A percentile compares a stretch with the other conserved stretches of the same genome.
phyloP scores from a whole-genome alignment of 495 filamentous ascomycete species.

The Durotheca rogersii region DNA sequence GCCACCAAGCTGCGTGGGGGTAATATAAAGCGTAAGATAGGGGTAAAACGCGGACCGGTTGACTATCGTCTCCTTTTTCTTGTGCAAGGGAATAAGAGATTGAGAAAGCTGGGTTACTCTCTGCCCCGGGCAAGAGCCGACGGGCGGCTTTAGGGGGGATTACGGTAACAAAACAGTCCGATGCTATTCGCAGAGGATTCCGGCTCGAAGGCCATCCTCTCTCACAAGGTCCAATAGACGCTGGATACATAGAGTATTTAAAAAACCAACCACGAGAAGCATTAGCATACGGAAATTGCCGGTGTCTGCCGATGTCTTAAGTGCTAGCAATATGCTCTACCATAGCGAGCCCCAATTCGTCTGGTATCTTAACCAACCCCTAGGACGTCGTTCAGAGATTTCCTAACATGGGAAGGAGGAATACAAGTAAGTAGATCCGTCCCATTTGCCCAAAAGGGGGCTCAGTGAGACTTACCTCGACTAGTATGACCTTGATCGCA shows the following conservation, averaged over 20 bases:
- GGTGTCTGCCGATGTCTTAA: too few relatives aligned
- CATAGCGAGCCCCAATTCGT: too few relatives aligned
- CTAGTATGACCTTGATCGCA: too few relatives aligned
- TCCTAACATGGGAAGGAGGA: too few relatives aligned
- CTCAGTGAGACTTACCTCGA: too few relatives aligned
- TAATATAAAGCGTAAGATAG: slow-evolving; percentile 29
- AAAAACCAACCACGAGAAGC: slow-evolving; percentile 24
- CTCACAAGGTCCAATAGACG: slow-evolving; percentile 23
- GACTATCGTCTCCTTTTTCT: slow-evolving; percentile 10
- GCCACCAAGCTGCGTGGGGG: slow-evolving; percentile 17
- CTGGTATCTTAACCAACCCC: too few relatives aligned
- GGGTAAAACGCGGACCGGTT: slow-evolving; percentile 9
- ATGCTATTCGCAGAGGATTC: slow-evolving; percentile 2
- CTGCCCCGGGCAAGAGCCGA: too few relatives aligned
- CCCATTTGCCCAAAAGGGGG: too few relatives aligned
- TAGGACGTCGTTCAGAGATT: too few relatives aligned
- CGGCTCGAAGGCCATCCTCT: neutral
- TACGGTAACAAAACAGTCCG: slow-evolving; percentile 2
- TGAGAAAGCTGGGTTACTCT: slow-evolving; percentile 7
- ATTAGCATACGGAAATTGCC: too few relatives aligned
- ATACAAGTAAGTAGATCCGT: too few relatives aligned
- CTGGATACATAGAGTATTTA: slow-evolving; percentile 5
- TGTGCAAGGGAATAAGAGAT: slow-evolving; percentile 5
- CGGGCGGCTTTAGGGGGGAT: slow-evolving; percentile 1
- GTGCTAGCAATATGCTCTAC: too few relatives aligned